Conservation (phyloP, 2,329 filamentous ascomycete genomes). For the Nakataea oryzae region DNA sequence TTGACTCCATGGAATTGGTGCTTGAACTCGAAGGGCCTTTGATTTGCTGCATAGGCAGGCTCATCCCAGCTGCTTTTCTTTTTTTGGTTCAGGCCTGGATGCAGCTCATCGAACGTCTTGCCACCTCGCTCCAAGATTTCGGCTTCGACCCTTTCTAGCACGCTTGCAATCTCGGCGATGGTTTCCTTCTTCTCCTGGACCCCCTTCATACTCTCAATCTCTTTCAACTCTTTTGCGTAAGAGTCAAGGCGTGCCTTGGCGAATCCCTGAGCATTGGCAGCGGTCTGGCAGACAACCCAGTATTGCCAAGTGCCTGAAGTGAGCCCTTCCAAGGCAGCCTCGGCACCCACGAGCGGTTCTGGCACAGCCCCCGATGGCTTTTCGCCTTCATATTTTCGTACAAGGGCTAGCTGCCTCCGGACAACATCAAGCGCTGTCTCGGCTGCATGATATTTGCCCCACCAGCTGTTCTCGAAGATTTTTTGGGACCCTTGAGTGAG, state of each 20-base stretch:
- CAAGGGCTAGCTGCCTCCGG: conserved; percentile 33
- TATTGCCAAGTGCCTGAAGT: conserved; percentile 48
- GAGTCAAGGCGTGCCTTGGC: conserved; percentile 20
- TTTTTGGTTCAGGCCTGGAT: conserved; percentile 36
- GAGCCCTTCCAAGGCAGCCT: conserved; percentile 43
- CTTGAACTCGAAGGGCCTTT: conserved; percentile 29
- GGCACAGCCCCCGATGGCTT: conserved; percentile 12
- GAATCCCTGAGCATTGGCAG: conserved; percentile 19
- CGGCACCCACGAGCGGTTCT: conserved; percentile 21
- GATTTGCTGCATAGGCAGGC: background rate
- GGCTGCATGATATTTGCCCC: conserved; percentile 24
- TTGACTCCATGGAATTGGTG: conserved; percentile 42
- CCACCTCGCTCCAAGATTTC: conserved; percentile 46
- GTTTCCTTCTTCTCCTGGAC: conserved; percentile 43
- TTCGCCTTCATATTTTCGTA: conserved; percentile 34
- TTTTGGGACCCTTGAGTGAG: conserved; percentile 31
- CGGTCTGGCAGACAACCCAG: conserved; percentile 35
- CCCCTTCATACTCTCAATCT: conserved; percentile 18
- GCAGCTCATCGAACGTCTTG: conserved; percentile 55
- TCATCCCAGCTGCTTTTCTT: conserved; percentile 6
- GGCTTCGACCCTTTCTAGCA: conserved; percentile 45
- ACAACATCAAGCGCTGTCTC: conserved; percentile 52
- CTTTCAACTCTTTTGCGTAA: conserved; percentile 23
- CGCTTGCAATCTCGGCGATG: conserved; percentile 36
- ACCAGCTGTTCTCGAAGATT: conserved; percentile 21